Percentiles rank a stretch among this genome's conserved stretches.
Evolutionary conservation across 1,284 basidiomycete genomes (phyloP).

Genomic region (Cutaneotrichosporon cutaneum): DNA sequence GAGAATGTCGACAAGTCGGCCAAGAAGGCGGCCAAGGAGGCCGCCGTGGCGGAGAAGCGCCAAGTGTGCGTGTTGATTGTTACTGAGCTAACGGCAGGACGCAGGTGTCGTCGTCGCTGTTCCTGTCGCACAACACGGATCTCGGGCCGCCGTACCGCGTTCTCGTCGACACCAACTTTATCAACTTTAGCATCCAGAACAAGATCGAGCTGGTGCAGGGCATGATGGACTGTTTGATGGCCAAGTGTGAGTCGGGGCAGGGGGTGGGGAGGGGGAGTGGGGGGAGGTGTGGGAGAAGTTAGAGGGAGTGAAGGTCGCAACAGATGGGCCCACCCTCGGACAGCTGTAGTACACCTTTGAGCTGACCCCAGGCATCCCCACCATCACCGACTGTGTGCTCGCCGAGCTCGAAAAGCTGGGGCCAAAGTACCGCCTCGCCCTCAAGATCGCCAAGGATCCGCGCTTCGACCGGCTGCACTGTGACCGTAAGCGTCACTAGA

Average conservation of each 20-base stretch:
- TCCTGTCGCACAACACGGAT: constrained; percentile 92
- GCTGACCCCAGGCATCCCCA: constrained; percentile 76
- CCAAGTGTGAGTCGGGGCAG: constrained; percentile 73
- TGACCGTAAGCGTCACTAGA: constrained; percentile 51
- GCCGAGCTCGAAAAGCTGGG: constrained; percentile 97
- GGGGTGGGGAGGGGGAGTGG: neutral
- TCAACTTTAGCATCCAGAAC: constrained; percentile 98
- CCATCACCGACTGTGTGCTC: constrained; percentile 97
- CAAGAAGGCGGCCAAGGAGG: constrained; percentile 55
- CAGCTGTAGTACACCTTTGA: too few relatives aligned
- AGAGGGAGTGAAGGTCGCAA: too few relatives aligned
- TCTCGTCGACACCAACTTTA: constrained; percentile 98
- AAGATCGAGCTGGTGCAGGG: constrained; percentile 93
- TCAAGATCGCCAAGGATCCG: constrained; percentile 95
- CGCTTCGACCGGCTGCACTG: constrained; percentile 92
- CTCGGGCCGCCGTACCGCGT: constrained; percentile 96
- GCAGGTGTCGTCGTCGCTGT: constrained; percentile 58
- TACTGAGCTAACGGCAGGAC: constrained; percentile 18
- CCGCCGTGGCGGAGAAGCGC: constrained; percentile 52
- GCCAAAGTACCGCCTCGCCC: constrained; percentile 89
- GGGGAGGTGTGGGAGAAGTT: neutral
- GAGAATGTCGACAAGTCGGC: constrained; percentile 56
- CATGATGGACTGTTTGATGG: constrained; percentile 99
- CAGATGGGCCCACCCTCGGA: too few relatives aligned
- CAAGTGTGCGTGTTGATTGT: constrained; percentile 9